Percentiles rank a stretch among this genome's conserved stretches.
Evolutionary conservation across 2,329 filamentous ascomycete species (phyloP).

Genomic region (Tolypocladium ophioglossoides): DNA sequence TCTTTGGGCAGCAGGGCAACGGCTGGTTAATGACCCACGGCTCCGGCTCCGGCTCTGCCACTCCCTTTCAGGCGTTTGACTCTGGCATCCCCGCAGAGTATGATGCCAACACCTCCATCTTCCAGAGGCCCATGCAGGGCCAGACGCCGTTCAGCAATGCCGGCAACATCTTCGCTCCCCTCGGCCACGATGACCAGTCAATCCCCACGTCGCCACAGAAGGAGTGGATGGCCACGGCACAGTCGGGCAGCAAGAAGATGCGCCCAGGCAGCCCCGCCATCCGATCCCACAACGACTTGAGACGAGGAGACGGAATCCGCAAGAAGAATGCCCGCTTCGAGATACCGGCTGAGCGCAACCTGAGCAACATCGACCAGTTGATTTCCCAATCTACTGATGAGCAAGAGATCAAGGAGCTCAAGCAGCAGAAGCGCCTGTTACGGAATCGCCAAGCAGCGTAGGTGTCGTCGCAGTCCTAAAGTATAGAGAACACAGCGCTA

Average conservation of each 20-base stretch:
- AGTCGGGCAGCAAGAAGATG: constrained; percentile 49
- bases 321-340: constrained; percentile 99
- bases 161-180: constrained; percentile 41
- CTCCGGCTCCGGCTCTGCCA: constrained; percentile 63
- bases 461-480: constrained; percentile 21
- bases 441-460: constrained; percentile 96
- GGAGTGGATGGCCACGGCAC: constrained; percentile 42
- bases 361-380: constrained; percentile 88
- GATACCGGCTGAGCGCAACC: constrained; percentile 85
- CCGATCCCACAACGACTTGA: constrained; percentile 65
- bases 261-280: constrained; percentile 57
- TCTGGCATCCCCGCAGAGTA: constrained; percentile 43
- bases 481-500: background rate
- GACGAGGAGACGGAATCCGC: constrained; percentile 77
- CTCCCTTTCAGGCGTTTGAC: constrained; percentile 58
- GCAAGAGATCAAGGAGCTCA: constrained; percentile 92
- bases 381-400: constrained; percentile 84
- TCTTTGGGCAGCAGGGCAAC: constrained; percentile 28
- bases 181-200: constrained; percentile 35
- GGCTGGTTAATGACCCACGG: constrained; percentile 55
- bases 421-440: constrained; percentile 92
- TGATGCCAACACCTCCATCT: constrained; percentile 41
- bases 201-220: constrained; percentile 47
- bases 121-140: constrained; percentile 40
- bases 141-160: constrained; percentile 46